These are phyloP conservation scores for Venturiaceae sp. DNA, from an alignment of 2,329 filamentous ascomycete genomes.

Conservation along the genomic window DNA sequence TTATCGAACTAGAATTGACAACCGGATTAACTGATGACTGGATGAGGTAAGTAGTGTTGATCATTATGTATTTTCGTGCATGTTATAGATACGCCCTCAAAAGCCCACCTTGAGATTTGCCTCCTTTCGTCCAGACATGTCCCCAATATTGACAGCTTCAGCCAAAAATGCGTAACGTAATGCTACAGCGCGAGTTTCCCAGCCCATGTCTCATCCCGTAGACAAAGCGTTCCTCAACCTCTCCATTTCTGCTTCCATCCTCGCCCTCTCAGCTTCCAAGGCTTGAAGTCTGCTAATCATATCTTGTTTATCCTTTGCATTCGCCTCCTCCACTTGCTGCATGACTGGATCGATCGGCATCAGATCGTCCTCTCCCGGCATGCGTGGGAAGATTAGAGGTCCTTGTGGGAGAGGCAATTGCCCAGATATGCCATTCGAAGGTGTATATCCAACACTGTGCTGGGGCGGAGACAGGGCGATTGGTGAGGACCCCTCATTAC, in stretches of 20 bases:
- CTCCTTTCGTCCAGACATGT: too few species aligned
- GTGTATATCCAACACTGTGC: not conserved
- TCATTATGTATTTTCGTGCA: too few species aligned
- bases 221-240: not conserved
- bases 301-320: not conserved
- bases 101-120: too few species aligned
- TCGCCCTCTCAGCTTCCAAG: not conserved
- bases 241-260: conserved; percentile 7
- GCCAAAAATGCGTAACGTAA: too few species aligned
- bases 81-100: too few species aligned
- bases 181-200: too few species aligned
- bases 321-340: not conserved
- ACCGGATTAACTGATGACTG: too few species aligned
- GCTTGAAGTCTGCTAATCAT: not conserved
- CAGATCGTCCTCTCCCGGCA: not conserved
- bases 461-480: not conserved
- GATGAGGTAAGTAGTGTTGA: too few species aligned
- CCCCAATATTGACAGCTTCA: too few species aligned
- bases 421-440: not conserved
- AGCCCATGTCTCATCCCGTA: too few species aligned
- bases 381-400: not conserved
- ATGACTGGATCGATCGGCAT: not conserved
- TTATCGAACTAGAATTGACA: too few species aligned
- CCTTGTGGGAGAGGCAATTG: not conserved
- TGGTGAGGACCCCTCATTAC: not conserved